A percentile compares a stretch with the other conserved stretches of the same genome.
Conservation (phyloP, 768 basidiomycete genomes). For the Collybia nuda region DNA sequence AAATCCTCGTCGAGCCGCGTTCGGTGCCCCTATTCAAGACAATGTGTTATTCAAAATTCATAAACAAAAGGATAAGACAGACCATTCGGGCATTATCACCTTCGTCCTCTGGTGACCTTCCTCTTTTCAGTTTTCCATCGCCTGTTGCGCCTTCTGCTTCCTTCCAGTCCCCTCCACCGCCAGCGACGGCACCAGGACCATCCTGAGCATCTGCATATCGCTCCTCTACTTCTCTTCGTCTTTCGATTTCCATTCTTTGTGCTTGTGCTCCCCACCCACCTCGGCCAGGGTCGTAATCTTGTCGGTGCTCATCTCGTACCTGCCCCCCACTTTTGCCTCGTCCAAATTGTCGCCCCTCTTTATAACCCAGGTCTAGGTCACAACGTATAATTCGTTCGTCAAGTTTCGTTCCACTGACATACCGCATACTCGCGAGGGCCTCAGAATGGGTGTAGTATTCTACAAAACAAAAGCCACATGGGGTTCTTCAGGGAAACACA, state of each 20-base stretch:
- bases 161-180: slow-evolving; percentile 87
- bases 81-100: slow-evolving; percentile 59
- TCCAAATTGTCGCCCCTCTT: slow-evolving; percentile 96
- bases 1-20: slow-evolving; percentile 63
- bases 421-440: slow-evolving; percentile 89
- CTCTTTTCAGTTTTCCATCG: slow-evolving; percentile 56
- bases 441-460: slow-evolving; percentile 95
- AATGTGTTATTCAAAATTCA: slow-evolving; percentile 5
- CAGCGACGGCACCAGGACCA: slow-evolving; percentile 77
- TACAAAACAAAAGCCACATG: slow-evolving; percentile 94
- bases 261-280: slow-evolving; percentile 94
- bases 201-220: slow-evolving; percentile 82
- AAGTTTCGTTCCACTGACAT: slow-evolving; percentile 96
- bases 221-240: slow-evolving; percentile 82
- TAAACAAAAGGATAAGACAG: slow-evolving; percentile 21
- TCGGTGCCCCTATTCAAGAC: slow-evolving; percentile 48
- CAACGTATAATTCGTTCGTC: slow-evolving; percentile 98
- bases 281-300: slow-evolving; percentile 95
- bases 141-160: slow-evolving; percentile 46
- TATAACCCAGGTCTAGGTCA: slow-evolving; percentile 95
- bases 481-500: slow-evolving; percentile 56
- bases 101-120: slow-evolving; percentile 78
- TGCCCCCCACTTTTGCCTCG: slow-evolving; percentile 97
- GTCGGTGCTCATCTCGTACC: slow-evolving; percentile 93
- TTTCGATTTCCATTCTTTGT: slow-evolving; percentile 68